Base-by-base conservation (phyloP, 1,139 yeast genomes). In the Kazachstania sp. region DNA sequence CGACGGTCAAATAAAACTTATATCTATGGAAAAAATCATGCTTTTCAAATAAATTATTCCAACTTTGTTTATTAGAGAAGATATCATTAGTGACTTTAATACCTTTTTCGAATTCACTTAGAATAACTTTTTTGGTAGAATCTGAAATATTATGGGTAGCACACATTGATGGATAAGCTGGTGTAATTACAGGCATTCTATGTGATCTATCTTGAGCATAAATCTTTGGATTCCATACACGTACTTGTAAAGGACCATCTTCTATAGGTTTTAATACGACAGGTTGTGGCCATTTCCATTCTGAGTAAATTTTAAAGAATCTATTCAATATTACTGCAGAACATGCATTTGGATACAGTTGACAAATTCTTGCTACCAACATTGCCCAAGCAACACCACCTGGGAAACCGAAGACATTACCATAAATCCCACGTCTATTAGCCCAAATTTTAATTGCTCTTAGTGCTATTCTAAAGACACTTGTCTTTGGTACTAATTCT, bases 331-430 rank as follows among this genome's bases (percentile, higher is more conserved):
- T 83, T 1, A 86, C 88, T 0, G 97, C 90, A 53, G 96, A 83
- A 9, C 88, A 95, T 0, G 97, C 95, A 66, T 90, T 90, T 2
- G 99, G 99, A 62, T 90, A 94, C 40, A 92, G 69, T 63, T 92
- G 99, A 65, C 98, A 92, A 32, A 92, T 88, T 59, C 98, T 76
- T 0, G 98, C 98, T 7, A 88, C 97, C 42, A 92, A 68, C 97
- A 92, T 92, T 1, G 98, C 99, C 98, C 98, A 92, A 0, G 98
- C 98, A 34, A 92, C 98, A 66, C 99, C 99, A 57, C 99, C 99
- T 0, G 98, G 98, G 67, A 92, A 92, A 0, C 98, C 98, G 74
- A 84, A 87, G 43, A 92, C 84, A 61, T 92, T 92, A 4, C 86
- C 97, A 66, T 92, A 92, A 16, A 92, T 78, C 0, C 97, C 98